Conservation (phyloP, 2,329 filamentous ascomycete species). For the Taxawa tesnikishii region DNA sequence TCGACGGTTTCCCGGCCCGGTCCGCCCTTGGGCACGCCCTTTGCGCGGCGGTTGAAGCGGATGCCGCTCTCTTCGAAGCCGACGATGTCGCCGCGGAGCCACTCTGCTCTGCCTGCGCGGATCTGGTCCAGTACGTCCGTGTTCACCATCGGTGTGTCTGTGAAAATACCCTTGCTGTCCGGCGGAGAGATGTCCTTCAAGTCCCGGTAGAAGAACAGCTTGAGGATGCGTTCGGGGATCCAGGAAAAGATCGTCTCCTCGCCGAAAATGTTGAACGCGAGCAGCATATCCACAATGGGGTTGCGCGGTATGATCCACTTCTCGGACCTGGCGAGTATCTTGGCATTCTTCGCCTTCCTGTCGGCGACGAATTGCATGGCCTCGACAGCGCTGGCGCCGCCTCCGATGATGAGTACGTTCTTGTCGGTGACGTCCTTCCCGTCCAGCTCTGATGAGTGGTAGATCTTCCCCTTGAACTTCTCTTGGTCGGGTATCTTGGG, state of each 20-base stretch:
- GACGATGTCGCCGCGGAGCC: conserved; percentile 75
- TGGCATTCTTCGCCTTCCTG: conserved; percentile 53
- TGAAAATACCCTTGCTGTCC: conserved; percentile 48
- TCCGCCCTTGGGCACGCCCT: conserved; percentile 64
- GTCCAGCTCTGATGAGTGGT: conserved; percentile 64
- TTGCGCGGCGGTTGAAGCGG: conserved; percentile 56
- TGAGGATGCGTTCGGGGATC: conserved; percentile 65
- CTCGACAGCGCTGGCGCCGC: conserved; percentile 71
- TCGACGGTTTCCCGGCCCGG: conserved; percentile 56
- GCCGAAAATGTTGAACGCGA: conserved; percentile 69
- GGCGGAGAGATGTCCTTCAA: conserved; percentile 60
- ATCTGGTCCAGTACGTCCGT: conserved; percentile 67
- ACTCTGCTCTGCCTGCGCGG: conserved; percentile 57
- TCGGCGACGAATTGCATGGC: conserved; percentile 66
- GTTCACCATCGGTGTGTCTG: conserved; percentile 78
- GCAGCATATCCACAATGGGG: conserved; percentile 56
- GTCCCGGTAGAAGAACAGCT: conserved; percentile 73
- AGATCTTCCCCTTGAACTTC: conserved; percentile 57
- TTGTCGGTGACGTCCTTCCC: conserved; percentile 63
- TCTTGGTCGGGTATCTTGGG: conserved; percentile 59
- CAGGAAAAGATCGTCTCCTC: conserved; percentile 63
- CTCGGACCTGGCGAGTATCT: conserved; percentile 63
- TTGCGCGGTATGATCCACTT: conserved; percentile 86
- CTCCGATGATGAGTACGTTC: conserved; percentile 63
- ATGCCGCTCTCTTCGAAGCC: conserved; percentile 52